Evolutionary conservation across 176 grass and related monocot species (phyloP), one percentile per base, ranked within the genome.

Genomic region (Aegilops sharonensis): DNA sequence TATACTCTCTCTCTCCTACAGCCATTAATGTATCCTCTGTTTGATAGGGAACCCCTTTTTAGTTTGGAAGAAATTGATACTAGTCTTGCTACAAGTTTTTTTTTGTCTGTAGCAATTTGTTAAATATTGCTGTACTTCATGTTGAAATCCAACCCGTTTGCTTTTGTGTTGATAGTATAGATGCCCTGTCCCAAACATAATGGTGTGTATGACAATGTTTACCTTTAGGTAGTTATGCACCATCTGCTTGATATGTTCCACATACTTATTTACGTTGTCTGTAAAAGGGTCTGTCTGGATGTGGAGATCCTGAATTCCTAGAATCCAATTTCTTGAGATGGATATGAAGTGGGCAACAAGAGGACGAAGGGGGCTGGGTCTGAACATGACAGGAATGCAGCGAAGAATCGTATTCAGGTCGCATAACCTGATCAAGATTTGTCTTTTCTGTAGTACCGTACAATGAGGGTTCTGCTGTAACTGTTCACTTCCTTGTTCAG

Each of bases 201-300:
- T 43, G 47, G 48, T 78, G 29, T 42, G 9, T 8, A 32, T 68
- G 8, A 24, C 79, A 59, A 56, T 43, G 9, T 11, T 67, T 52
- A 42, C 20, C 23, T 34, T 66, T 48, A 12, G 35, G 11, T 75
- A 29, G 59, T 18, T 12, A 74, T 40, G 9, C 21, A 56, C 36
- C 36, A 37, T 82, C 75, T 91, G 47, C 10, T 31, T 65, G 29
- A 76, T 61, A 72, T 86, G 31, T 84, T 75, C 61, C 83, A 75
- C 57, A 52, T 89, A 89, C 87, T 92, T 84, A 86, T 89, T 84
- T 92, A 86, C 68, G 85, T 88, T 91, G 34, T 87, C 37, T 87
- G 70, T 90, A 87, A 90, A 90, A 92, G 87, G 84, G 91, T 77
- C 80, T 87, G 91, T 68, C 84, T 92, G 80, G 87, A 89, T 92